Base-by-base conservation (phyloP, 2,329 filamentous ascomycete genomes). In the Neoarthrinium moseri region DNA sequence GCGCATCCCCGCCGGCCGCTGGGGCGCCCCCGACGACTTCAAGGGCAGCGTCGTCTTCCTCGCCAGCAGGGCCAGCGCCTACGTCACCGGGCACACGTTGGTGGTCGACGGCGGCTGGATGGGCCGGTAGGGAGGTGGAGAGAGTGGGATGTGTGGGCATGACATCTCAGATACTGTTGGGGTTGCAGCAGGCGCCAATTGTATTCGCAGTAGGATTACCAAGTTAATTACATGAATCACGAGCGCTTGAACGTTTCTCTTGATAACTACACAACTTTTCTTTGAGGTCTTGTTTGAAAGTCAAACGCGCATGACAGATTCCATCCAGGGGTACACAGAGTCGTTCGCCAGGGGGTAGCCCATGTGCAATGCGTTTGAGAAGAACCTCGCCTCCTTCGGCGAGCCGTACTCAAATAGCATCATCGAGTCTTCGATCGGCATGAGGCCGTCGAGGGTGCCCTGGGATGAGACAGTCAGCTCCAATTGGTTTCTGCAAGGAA, bases 51-150 rank as follows among this genome's bases (percentile, higher is more conserved):
- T 86, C 1, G 85, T 95, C 22, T 95, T 83, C 59, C 69, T 96
- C 51, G 88, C 88, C 1, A 86, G 87, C 58, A 77, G 71, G 61
- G 87, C 85, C n/a, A 89, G 87, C 62, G 80, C 73, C 8, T 95
- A 95, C 70, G 85, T 95, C 29, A 89, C 80, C 54, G 91, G 91
- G 0, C 88, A 95, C 67, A 74, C 90, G 5, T 62, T 96, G 55
- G 85, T 87, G 21, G 88, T 96, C 37, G 91, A 96, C 67, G 91
- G 91, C 6, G 91, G 91, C 10, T 96, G 89, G 90, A 95, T 95
- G 90, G 90, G 88, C 2, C 75, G 89, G 73, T 95, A 73, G 56
- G 42, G 12, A 18, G n/a, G 15, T 8, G 20, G n/a, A n/a, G n/a
- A n/a, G n/a, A n/a, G n/a, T n/a, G n/a, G n/a, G n/a, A n/a, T n/a